Percentiles rank a stretch among this genome's conserved stretches.
Evolutionary conservation across 371 early-diverging fungal genomes (phyloP).

Genomic region (Gilbertella persicaria): DNA sequence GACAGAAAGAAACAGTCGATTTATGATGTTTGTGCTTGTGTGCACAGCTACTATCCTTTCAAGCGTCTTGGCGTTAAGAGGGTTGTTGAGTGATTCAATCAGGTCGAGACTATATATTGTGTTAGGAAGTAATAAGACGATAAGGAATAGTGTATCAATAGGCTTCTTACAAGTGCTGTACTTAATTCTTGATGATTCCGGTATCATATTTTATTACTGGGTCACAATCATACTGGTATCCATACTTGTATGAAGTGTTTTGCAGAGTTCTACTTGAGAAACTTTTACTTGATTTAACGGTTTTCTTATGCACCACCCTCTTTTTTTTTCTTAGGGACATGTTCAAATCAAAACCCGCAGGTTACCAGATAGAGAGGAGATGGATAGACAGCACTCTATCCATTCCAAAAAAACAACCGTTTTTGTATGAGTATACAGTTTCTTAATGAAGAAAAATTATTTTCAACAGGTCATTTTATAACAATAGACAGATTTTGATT

Average conservation of each 20-base stretch:
- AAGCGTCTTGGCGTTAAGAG: conserved; percentile 3
- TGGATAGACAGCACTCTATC: too few relatives aligned
- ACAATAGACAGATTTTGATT: too few relatives aligned
- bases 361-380: too few relatives aligned
- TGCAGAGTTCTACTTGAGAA: conserved; percentile 12
- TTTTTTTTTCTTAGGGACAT: too few relatives aligned
- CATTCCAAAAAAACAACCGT: too few relatives aligned
- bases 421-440: too few relatives aligned
- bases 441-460: too few relatives aligned
- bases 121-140: conserved; percentile 5
- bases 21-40: conserved; percentile 2
- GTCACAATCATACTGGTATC: conserved; percentile 9
- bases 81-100: conserved; percentile 15
- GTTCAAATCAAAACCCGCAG: too few relatives aligned
- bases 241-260: conserved; percentile 8
- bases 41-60: conserved; percentile 20
- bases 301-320: too few relatives aligned
- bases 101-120: conserved; percentile 16
- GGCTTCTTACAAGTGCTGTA: conserved; percentile 12
- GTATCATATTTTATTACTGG: conserved; percentile 7
- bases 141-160: conserved; percentile 4
- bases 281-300: conserved; percentile 7
- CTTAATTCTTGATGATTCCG: conserved; percentile 6
- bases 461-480: too few relatives aligned
- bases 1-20: conserved; percentile 13